A percentile compares a stretch with the other conserved stretches of the same genome.
These are phyloP conservation scores for Chytridiales sp. DNA, from an alignment of 371 early-diverging fungal species.

Conservation along the genomic window DNA sequence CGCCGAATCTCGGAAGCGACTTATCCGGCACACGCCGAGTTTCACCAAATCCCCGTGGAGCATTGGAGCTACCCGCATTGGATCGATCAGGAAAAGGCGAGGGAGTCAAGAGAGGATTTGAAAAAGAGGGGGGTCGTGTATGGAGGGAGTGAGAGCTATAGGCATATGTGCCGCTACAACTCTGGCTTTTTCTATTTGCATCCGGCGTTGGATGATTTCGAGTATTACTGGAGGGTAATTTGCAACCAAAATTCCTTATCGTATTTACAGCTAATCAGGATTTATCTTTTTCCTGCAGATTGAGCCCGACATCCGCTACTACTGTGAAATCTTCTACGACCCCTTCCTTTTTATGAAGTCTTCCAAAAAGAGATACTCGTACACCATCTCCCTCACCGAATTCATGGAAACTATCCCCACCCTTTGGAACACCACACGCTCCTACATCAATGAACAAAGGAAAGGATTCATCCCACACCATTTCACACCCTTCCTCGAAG, in stretches of 20 bases:
- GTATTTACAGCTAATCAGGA: too few relatives aligned
- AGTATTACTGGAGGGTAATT: slow-evolving; percentile 97
- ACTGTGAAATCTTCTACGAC: slow-evolving; percentile 87
- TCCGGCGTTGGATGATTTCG: slow-evolving; percentile 70
- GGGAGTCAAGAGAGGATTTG: too few relatives aligned
- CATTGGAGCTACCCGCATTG: slow-evolving; percentile 82
- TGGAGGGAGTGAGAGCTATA: too few relatives aligned
- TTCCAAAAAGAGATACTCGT: slow-evolving; percentile 80
- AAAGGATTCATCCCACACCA: too few relatives aligned
- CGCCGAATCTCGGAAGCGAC: slow-evolving; percentile 42
- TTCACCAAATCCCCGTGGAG: slow-evolving; percentile 70
- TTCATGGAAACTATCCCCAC: slow-evolving; percentile 76
- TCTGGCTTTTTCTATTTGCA: slow-evolving; percentile 91
- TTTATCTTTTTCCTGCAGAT: too few relatives aligned
- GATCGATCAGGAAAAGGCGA: too few relatives aligned
- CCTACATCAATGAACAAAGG: slow-evolving; percentile 52
- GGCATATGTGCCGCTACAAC: too few relatives aligned
- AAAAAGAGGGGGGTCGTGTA: too few relatives aligned
- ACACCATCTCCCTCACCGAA: slow-evolving; percentile 75
- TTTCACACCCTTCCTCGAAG: slow-evolving; percentile 41
- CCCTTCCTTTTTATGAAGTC: slow-evolving; percentile 84
- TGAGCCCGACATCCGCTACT: slow-evolving; percentile 87
- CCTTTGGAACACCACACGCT: slow-evolving; percentile 57
- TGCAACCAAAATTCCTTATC: too few relatives aligned
- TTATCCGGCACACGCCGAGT: slow-evolving; percentile 48